These are phyloP conservation scores for Tremella yokohamensis DNA, from an alignment of 768 basidiomycete genomes.

Conservation along the genomic window DNA sequence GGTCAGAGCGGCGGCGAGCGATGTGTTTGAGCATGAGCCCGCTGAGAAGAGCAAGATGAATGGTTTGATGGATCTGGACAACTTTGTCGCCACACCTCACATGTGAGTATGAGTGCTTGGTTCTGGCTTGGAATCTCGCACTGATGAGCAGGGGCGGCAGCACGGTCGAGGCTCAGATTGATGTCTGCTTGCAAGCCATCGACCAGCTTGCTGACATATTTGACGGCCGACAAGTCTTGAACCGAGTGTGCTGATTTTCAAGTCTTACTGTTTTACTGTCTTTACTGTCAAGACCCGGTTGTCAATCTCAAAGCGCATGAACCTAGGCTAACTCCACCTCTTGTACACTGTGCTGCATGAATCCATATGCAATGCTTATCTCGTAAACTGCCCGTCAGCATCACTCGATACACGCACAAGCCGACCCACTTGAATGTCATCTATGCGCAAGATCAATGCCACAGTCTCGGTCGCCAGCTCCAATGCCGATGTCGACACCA, in stretches of 20 bases:
- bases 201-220: slow-evolving; percentile 27
- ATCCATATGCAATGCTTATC: slow-evolving; percentile 19
- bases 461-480: slow-evolving; percentile 97
- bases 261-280: background rate
- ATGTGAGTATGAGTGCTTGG: slow-evolving; percentile 15
- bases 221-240: slow-evolving; percentile 22
- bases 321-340: background rate
- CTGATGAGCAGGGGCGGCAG: slow-evolving; percentile 24
- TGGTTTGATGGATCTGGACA: slow-evolving; percentile 26
- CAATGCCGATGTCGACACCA: slow-evolving; percentile 91
- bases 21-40: slow-evolving; percentile 33
- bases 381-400: slow-evolving; percentile 28
- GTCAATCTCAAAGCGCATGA: background rate
- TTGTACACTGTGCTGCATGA: background rate
- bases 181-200: slow-evolving; percentile 29
- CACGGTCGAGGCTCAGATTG: slow-evolving; percentile 32
- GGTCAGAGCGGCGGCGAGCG: slow-evolving; percentile 29
- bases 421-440: slow-evolving; percentile 56
- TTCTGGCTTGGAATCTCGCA: background rate
- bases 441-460: slow-evolving; percentile 90
- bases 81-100: slow-evolving; percentile 31
- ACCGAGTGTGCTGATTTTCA: slow-evolving; percentile 25
- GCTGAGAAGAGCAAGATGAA: slow-evolving; percentile 13
- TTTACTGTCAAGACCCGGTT: background rate
- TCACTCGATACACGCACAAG: background rate